phyloP scores from a whole-genome alignment of 1,284 basidiomycete species.

The Irpex rosettiformis region DNA sequence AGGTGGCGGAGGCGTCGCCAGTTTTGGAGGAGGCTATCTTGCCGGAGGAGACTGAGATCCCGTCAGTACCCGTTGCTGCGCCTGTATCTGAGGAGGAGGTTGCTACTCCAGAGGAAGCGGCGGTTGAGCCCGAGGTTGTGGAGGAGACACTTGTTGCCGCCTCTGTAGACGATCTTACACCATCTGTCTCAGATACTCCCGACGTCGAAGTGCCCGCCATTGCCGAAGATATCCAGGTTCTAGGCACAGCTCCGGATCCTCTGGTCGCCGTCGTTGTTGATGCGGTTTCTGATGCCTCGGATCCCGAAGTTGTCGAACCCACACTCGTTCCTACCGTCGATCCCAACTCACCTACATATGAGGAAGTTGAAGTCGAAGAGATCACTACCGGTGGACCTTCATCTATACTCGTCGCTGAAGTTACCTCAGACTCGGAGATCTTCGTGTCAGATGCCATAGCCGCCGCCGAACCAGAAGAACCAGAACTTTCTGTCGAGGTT shows the following conservation, averaged over 20 bases:
- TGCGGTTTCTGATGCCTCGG: background rate
- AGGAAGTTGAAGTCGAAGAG: no score
- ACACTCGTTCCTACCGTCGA: background rate
- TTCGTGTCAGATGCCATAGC: no score
- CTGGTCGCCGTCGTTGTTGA: background rate
- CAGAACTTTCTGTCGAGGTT: no score
- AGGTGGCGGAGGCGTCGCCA: conserved; percentile 32
- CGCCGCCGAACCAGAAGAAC: no score
- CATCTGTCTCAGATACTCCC: background rate
- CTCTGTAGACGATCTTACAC: background rate
- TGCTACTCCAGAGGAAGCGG: background rate
- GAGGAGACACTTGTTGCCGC: background rate
- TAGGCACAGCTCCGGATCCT: background rate
- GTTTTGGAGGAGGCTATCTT: conserved; percentile 6
- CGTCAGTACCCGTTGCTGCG: background rate
- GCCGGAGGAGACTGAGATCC: background rate
- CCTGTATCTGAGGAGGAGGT: background rate
- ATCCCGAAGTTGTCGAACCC: background rate
- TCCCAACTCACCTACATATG: background rate
- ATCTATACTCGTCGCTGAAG: no score
- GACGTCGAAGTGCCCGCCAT: background rate
- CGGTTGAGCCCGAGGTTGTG: background rate
- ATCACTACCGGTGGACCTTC: no score
- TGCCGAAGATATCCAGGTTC: background rate
- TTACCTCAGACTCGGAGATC: no score